These are phyloP conservation scores for Sporothrix luriei DNA, from an alignment of 2,329 filamentous ascomycete genomes.

Conservation along the genomic window DNA sequence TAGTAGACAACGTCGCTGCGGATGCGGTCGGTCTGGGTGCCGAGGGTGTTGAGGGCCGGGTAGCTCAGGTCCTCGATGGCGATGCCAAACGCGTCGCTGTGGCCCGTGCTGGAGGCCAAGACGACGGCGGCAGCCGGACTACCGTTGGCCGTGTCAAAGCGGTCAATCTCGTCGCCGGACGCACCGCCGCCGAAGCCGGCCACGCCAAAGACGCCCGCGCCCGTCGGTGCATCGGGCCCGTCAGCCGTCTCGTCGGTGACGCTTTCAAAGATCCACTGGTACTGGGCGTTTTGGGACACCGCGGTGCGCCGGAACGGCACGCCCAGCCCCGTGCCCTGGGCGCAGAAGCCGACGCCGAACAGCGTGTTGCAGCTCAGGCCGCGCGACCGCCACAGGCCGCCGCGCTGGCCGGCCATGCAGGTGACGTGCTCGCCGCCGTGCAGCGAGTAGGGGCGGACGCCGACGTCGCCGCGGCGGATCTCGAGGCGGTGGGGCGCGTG, in stretches of 20 bases:
- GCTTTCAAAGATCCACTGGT: slow-evolving; percentile 33
- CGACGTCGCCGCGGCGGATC: slow-evolving; percentile 11
- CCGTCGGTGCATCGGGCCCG: slow-evolving; percentile 19
- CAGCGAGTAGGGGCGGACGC: background rate
- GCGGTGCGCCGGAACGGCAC: slow-evolving; percentile 36
- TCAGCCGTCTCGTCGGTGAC: slow-evolving; percentile 4
- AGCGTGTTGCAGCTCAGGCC: slow-evolving; percentile 42
- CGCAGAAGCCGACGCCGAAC: slow-evolving; percentile 42
- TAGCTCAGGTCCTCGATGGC: slow-evolving; percentile 37
- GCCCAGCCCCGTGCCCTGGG: slow-evolving; percentile 40
- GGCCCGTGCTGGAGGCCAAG: slow-evolving; percentile 39
- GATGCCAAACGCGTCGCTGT: slow-evolving; percentile 37
- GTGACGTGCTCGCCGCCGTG: slow-evolving; percentile 5
- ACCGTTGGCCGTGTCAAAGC: slow-evolving; percentile 40
- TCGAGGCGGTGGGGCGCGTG: slow-evolving; percentile 39
- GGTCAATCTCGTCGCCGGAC: slow-evolving; percentile 45
- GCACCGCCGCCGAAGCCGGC: slow-evolving; percentile 42
- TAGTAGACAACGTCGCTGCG: too few species aligned
- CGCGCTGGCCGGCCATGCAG: slow-evolving; percentile 33
- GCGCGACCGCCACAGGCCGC: slow-evolving; percentile 44
- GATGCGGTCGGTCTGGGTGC: slow-evolving; percentile 28
- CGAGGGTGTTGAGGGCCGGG: slow-evolving; percentile 37
- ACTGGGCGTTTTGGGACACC: slow-evolving; percentile 15
- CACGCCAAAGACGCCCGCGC: slow-evolving; percentile 32
- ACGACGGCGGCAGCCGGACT: slow-evolving; percentile 41